phyloP scores from a whole-genome alignment of 306 rosid species.

The Luffa acutangula region DNA sequence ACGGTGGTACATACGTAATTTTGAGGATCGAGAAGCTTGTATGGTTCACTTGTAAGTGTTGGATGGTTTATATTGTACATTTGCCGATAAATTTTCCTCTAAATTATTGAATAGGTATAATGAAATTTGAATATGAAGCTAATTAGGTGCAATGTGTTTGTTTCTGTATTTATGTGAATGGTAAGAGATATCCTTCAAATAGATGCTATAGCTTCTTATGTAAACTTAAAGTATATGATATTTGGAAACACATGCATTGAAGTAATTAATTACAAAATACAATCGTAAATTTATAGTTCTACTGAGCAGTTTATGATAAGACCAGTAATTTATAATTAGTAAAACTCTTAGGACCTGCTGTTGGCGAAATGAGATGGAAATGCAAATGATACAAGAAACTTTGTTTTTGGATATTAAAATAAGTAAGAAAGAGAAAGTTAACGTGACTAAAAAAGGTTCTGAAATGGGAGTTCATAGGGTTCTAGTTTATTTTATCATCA shows the following conservation, averaged over 20 bases:
- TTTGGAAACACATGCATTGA: not conserved
- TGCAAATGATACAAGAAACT: not conserved
- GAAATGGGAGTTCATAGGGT: not conserved
- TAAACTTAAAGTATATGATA: not conserved
- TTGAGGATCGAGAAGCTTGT: constrained; percentile 34
- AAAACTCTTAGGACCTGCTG: not conserved
- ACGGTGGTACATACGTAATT: constrained; percentile 78
- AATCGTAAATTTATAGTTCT: not conserved
- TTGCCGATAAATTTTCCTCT: not conserved
- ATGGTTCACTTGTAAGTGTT: constrained; percentile 77
- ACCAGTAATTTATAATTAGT: not conserved
- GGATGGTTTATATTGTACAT: constrained; percentile 9
- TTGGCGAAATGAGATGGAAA: not conserved
- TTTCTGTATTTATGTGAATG: not conserved
- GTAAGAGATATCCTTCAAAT: not conserved
- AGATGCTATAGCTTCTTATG: not conserved
- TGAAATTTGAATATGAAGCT: not conserved
- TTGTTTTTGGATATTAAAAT: not conserved
- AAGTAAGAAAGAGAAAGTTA: not conserved
- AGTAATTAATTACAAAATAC: not conserved
- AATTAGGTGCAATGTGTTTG: not conserved
- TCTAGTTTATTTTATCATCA: not conserved
- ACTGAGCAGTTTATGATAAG: not conserved
- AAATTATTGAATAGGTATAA: not conserved
- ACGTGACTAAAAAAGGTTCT: not conserved